A percentile compares a stretch with the other conserved stretches of the same genome.
Evolutionary conservation across 1,284 basidiomycete species (phyloP).

Genomic region (Rhodotorula sp.): DNA sequence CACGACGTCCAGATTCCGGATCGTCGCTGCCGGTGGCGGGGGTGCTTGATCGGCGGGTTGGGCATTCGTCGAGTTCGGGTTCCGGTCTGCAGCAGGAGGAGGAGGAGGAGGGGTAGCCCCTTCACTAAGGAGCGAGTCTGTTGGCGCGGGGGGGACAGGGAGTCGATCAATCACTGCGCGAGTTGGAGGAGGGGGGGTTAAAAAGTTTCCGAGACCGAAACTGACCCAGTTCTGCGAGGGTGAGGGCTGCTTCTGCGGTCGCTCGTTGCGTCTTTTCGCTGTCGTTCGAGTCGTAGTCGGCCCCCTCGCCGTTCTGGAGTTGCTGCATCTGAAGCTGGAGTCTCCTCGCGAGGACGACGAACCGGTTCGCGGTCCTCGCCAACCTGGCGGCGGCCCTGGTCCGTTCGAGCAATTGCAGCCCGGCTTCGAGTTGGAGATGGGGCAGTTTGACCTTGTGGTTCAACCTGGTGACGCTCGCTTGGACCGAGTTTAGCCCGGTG

Average conservation of each 20-base stretch:
- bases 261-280: slow-evolving; percentile 58
- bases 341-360: slow-evolving; percentile 73
- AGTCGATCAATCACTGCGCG: neutral
- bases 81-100: neutral
- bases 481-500: slow-evolving; percentile 45
- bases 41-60: slow-evolving; percentile 24
- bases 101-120: neutral
- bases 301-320: slow-evolving; percentile 3
- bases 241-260: slow-evolving; percentile 84
- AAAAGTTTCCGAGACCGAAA: slow-evolving; percentile 35
- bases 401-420: slow-evolving; percentile 69
- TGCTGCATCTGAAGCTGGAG: slow-evolving; percentile 60
- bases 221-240: slow-evolving; percentile 80
- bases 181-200: no score
- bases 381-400: slow-evolving; percentile 77
- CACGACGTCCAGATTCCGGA: slow-evolving; percentile 65
- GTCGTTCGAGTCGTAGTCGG: slow-evolving; percentile 44
- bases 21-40: neutral
- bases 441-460: slow-evolving; percentile 70
- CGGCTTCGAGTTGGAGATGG: slow-evolving; percentile 66
- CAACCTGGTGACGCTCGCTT: slow-evolving; percentile 57
- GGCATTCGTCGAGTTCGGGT: neutral
- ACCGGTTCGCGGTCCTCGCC: slow-evolving; percentile 74
- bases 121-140: slow-evolving; percentile 18
- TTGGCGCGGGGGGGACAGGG: neutral